Evolutionary conservation across 192 early-diverging fungal species (phyloP).

Genomic region (Coemansia sp.): DNA sequence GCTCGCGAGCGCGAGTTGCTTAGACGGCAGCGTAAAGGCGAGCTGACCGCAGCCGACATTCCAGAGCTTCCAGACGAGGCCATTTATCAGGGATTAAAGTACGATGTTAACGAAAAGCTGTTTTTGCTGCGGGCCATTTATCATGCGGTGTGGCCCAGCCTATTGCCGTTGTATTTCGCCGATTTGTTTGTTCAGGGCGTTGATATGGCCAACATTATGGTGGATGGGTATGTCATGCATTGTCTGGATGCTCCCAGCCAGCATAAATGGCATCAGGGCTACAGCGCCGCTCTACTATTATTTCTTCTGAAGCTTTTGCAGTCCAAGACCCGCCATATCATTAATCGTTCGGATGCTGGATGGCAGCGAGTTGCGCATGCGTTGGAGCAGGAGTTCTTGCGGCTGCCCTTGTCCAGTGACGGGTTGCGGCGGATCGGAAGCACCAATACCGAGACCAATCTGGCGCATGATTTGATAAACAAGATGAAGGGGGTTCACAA

Average conservation of each 20-base stretch:
- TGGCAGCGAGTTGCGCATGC: conserved; percentile 7
- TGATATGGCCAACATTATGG: background rate
- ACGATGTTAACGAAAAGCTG: conserved; percentile 27
- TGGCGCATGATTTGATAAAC: background rate
- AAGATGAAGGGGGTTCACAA: conserved; percentile 4
- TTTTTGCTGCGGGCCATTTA: conserved; percentile 40
- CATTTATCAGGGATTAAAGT: conserved; percentile 14
- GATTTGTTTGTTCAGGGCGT: conserved; percentile 10
- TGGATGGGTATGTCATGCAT: conserved; percentile 16
- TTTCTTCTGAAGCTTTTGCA: background rate
- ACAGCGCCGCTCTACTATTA: conserved; percentile 10
- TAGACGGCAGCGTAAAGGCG: background rate
- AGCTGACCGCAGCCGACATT: conserved; percentile 20
- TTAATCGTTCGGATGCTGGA: background rate
- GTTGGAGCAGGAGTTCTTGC: conserved; percentile 27
- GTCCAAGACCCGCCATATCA: background rate
- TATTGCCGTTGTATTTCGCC: conserved; percentile 24
- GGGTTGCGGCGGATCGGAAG: conserved; percentile 12
- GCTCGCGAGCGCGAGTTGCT: conserved; percentile 15
- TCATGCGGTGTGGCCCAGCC: conserved; percentile 26
- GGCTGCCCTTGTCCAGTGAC: conserved; percentile 17
- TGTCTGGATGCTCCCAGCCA: conserved; percentile 13
- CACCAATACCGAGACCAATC: background rate
- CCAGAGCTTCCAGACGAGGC: conserved; percentile 3
- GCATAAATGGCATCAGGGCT: conserved; percentile 21